phyloP scores from a whole-genome alignment of 2,329 filamentous ascomycete species.

The Curvularia verruculosa region DNA sequence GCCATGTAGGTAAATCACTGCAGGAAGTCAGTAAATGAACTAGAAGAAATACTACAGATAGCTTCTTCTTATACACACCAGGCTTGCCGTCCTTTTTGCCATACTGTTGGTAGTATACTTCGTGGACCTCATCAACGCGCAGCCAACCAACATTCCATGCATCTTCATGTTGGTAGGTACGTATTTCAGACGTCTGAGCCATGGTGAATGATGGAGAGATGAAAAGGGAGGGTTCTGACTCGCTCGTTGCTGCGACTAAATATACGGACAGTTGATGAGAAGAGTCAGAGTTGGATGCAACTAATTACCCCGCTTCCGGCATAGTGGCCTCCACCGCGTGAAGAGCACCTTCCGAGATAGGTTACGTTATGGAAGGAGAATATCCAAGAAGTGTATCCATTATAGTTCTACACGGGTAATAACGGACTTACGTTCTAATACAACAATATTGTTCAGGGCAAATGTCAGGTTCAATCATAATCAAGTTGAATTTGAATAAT shows the following conservation, averaged over 20 bases:
- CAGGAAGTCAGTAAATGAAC: not conserved
- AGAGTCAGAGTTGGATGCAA: conserved; percentile 9
- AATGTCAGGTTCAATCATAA: no score
- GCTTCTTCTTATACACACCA: conserved; percentile 28
- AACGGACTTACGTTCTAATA: not conserved
- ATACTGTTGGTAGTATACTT: conserved; percentile 50
- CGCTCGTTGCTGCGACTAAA: not conserved
- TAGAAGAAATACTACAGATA: not conserved
- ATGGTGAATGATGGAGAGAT: conserved; percentile 7
- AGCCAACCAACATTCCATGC: conserved; percentile 45
- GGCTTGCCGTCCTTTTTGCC: conserved; percentile 49
- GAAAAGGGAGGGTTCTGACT: not conserved
- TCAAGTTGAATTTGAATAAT: no score
- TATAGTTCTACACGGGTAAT: not conserved
- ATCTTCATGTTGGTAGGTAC: conserved; percentile 42
- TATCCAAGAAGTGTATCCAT: not conserved
- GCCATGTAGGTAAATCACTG: conserved; percentile 54
- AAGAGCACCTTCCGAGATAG: conserved; percentile 15
- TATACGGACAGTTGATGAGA: not conserved
- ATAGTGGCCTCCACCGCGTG: conserved; percentile 11
- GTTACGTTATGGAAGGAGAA: not conserved
- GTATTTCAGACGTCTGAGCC: conserved; percentile 19
- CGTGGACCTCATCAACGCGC: conserved; percentile 44
- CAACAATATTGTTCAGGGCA: not conserved
- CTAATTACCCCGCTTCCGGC: conserved; percentile 18